Conservation (phyloP, 345 rosid genomes). For the Citrus sinensis region DNA sequence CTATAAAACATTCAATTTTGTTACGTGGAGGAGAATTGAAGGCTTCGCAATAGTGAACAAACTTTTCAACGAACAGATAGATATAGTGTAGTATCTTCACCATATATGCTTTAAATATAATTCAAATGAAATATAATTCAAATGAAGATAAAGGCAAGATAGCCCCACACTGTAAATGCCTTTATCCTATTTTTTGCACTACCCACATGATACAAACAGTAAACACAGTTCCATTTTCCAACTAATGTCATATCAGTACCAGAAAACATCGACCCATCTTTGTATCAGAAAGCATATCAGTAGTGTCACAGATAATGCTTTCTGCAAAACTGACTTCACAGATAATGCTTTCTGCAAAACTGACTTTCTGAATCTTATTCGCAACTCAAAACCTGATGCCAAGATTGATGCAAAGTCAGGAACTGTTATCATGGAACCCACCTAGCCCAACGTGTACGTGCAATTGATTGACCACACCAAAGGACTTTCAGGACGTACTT, state of each 20-base stretch:
- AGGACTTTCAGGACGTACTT: conserved; percentile 80
- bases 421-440: too few relatives aligned
- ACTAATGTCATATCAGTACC: background rate
- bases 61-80: too few relatives aligned
- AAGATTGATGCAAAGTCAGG: too few relatives aligned
- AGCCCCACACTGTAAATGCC: background rate
- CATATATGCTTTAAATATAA: too few relatives aligned
- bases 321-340: background rate
- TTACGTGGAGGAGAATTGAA: too few relatives aligned
- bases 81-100: too few relatives aligned
- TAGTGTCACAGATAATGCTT: background rate
- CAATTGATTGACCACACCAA: conserved; percentile 58
- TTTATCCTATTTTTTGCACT: background rate
- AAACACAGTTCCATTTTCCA: background rate
- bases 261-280: too few relatives aligned
- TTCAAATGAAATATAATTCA: background rate
- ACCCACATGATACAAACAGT: background rate
- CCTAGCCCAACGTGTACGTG: too few relatives aligned
- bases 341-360: background rate
- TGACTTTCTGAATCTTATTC: background rate
- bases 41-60: too few relatives aligned
- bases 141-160: background rate
- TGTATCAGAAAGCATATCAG: background rate
- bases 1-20: conserved; percentile 13
- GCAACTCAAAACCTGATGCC: too few relatives aligned